Base-by-base conservation (phyloP, 108 stramenopile genomes). In the Fragilaria radians region DNA sequence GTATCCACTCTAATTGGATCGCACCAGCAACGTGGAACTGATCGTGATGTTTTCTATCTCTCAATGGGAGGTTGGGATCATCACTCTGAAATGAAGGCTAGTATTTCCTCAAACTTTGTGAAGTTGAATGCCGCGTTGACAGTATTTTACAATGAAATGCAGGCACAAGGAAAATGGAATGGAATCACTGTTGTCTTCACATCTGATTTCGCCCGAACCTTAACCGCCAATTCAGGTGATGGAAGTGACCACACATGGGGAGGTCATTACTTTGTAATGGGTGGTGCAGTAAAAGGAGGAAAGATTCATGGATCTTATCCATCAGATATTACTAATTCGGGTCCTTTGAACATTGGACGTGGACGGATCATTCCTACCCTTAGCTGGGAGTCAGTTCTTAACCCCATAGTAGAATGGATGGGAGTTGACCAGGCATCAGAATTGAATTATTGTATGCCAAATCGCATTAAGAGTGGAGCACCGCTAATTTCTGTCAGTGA, bases 201-300 rank as follows among this genome's bases (percentile, higher is more conserved):
- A 2, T 81, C 80, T 22, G 88, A 89, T 36, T 89, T 85, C 58
- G 83, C 69, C 24, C 65, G 80, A 34, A 82, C 79, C 23, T 62
- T 81, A 17, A 63, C 66, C n/a, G 61, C 64, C n/a, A 80, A 80
- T 54, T 69, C 74, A 11, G 26, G 59, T 1, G 33, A 66, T 29
- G 55, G n/a, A n/a, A n/a, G n/a, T n/a, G n/a, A n/a, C n/a, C n/a
- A n/a, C n/a, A n/a, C n/a, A n/a, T n/a, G n/a, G n/a, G n/a, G n/a
- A n/a, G n/a, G n/a, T n/a, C n/a, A n/a, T n/a, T n/a, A n/a, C n/a
- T n/a, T n/a, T n/a, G 55, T 4, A 32, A 30, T n/a, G 55, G 34
- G 19, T 32, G 34, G 3, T 30, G 32, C 21, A 33, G 55, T 30
- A 19, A 65, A 47, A 75, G 74, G 0, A 63, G 71, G 53, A 71